Evolutionary conservation across 208 protist genomes (phyloP), one percentile per base, ranked within the genome.

Genomic region (Tritrichomonas musculus): DNA sequence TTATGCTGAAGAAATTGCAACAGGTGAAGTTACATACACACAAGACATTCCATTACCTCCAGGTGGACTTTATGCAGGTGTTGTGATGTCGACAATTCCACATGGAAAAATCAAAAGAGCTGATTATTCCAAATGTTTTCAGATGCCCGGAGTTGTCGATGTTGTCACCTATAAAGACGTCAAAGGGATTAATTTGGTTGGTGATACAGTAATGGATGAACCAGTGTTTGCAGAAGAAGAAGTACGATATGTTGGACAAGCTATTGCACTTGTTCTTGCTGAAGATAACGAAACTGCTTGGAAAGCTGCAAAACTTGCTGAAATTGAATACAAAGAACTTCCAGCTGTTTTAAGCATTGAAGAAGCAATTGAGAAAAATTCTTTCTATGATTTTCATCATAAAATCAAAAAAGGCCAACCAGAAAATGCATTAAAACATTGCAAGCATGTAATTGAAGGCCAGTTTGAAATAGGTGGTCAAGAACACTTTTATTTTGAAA

Each of bases 401-500:
- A 20, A 49, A 27, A 94, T 97, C 0, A 57, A 93, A 9, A 65
- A 94, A 30, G 97, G 96, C 41, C 93, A 97, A 49, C 50, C 95
- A 25, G 94, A 96, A 9, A 75, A 93, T 22, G 96, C 64, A 0
- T 95, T 97, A 2, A 49, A 47, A 14, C 53, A 94, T 27, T 57
- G 55, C n/a, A 92, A 96, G 36, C 73, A 94, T n/a, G 65, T 97
- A 1, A 53, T 97, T 8, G 94, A 96, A 75, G 96, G 95, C 47
- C 64, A 94, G 36, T 36, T 96, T 8, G 73, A 93, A 5, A 94
- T 96, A n/a, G 96, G 95, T n/a, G 97, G 95, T 1, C 97, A 98
- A 95, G 96, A 98, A 88, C 97, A 98, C 72, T 97, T 98, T 60
- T 97, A 98, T 94, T 60, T 98, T 0, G 97, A 98, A 93, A 95